Conservation (phyloP, 2,329 filamentous ascomycete species). For the Aspergillus tamarii region DNA sequence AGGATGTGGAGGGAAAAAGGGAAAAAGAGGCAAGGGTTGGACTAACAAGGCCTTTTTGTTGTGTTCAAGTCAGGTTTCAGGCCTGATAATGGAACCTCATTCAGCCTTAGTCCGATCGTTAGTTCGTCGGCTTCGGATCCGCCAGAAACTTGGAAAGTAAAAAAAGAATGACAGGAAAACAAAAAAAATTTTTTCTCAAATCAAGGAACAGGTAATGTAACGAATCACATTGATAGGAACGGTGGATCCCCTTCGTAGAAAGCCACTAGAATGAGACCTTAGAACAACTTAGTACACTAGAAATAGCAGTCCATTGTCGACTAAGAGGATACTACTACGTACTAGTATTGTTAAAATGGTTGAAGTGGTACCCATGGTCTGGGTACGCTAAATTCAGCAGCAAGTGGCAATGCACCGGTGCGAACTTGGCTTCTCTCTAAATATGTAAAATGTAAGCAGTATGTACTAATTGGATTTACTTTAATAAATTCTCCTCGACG, state of each 20-base stretch:
- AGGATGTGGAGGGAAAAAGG: background rate
- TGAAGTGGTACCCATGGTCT: background rate
- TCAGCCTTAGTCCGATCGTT: background rate
- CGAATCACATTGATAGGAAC: background rate
- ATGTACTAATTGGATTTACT: background rate
- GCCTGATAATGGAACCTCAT: slow-evolving; percentile 1
- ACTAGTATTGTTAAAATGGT: background rate
- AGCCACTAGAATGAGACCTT: background rate
- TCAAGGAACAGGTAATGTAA: slow-evolving; percentile 1
- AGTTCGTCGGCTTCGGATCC: background rate
- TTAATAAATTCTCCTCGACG: background rate
- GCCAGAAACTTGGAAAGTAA: background rate
- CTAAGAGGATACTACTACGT: background rate
- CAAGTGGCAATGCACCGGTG: background rate
- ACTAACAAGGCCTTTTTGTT: slow-evolving; percentile 7
- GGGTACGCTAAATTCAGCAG: background rate
- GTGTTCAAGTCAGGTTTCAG: background rate
- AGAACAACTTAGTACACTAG: background rate
- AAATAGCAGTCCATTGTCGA: background rate
- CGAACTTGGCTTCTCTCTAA: background rate
- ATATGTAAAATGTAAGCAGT: background rate
- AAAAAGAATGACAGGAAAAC: background rate
- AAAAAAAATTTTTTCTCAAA: background rate
- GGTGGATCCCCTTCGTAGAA: background rate
- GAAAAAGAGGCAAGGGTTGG: background rate